Evolutionary conservation across 1,284 basidiomycete species (phyloP), one percentile per base, ranked within the genome.

Genomic region (Microstroma glucosiphilum): DNA sequence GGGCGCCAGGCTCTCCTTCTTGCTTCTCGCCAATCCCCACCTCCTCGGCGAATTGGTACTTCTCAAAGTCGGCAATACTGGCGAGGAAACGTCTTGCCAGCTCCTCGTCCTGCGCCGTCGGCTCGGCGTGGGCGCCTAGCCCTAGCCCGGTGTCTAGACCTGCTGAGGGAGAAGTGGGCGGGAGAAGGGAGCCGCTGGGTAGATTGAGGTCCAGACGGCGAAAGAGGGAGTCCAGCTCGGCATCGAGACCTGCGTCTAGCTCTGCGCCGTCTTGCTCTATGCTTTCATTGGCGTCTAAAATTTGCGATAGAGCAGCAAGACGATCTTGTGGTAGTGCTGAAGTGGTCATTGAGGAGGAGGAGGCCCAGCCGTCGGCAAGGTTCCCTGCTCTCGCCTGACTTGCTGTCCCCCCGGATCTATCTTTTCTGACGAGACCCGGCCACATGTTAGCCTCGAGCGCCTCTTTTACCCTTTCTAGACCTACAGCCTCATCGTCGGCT

Each of bases 361-460:
- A n/a, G 21, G 41, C 57, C 61, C 37, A 37, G n/a, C n/a, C n/a
- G 61, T 58, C 61, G 13, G 51, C 51, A 6, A 54, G 51, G 25
- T 7, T 26, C 6, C 43, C 43, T n/a, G 43, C 15, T 21, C 21
- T 17, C 15, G 43, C 43, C 43, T 17, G 43, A 15, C 8, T 23
- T n/a, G 46, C 46, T 48, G 46, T 48, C 4, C 46, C 46, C 4
- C 6, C 17, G 46, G 46, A 48, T 12, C n/a, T n/a, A 19, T 57
- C 65, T 37, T 70, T 72, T 12, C 71, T 62, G 11, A 62, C 58
- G 0, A 75, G 61, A 6, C 62, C 60, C n/a, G 71, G 64, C 73
- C 73, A 75, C 60, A 68, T 67, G 53, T 73, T 64, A 6, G 72
- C 71, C 63, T 65, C 66, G 21, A 75, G 61, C 9, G 73, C 71